Evolutionary conservation across 495 filamentous ascomycete species (phyloP).

Genomic region (Viridothelium virens): DNA sequence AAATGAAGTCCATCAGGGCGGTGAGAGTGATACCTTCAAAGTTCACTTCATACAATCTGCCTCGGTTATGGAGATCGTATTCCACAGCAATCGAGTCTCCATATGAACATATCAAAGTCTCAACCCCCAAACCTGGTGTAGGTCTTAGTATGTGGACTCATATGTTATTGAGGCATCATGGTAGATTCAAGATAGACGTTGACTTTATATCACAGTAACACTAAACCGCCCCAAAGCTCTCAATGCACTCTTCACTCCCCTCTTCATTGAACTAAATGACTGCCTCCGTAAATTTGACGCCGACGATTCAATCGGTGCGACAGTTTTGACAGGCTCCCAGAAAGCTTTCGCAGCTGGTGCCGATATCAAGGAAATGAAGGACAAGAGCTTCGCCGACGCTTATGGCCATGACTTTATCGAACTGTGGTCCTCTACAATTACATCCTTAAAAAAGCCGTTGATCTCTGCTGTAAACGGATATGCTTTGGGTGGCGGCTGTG

Average conservation of each 20-base stretch:
- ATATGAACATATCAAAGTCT: slow-evolving; percentile 77
- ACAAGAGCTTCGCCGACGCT: slow-evolving; percentile 75
- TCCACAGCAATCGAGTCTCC: slow-evolving; percentile 49
- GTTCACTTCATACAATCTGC: slow-evolving; percentile 40
- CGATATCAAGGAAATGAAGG: slow-evolving; percentile 98
- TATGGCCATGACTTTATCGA: slow-evolving; percentile 88
- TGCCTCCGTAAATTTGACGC: slow-evolving; percentile 66
- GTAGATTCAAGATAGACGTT: neutral
- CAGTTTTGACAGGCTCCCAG: slow-evolving; percentile 79
- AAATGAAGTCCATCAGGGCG: neutral
- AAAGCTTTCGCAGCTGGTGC: slow-evolving; percentile 94
- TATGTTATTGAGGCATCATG: neutral
- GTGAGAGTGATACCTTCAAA: slow-evolving; percentile 54
- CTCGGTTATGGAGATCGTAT: slow-evolving; percentile 37
- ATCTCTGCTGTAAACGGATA: slow-evolving; percentile 91
- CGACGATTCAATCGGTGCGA: slow-evolving; percentile 60
- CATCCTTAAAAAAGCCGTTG: slow-evolving; percentile 77
- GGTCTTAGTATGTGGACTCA: slow-evolving; percentile 59
- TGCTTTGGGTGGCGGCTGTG: slow-evolving; percentile 90
- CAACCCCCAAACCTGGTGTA: slow-evolving; percentile 77
- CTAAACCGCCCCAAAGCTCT: slow-evolving; percentile 90
- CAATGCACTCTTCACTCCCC: slow-evolving; percentile 81
- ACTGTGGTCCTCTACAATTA: slow-evolving; percentile 77
- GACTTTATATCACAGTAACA: slow-evolving; percentile 55
- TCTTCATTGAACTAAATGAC: slow-evolving; percentile 82